Base-by-base conservation (phyloP, 805 yeast species). In the Saturnispora galanensis region DNA sequence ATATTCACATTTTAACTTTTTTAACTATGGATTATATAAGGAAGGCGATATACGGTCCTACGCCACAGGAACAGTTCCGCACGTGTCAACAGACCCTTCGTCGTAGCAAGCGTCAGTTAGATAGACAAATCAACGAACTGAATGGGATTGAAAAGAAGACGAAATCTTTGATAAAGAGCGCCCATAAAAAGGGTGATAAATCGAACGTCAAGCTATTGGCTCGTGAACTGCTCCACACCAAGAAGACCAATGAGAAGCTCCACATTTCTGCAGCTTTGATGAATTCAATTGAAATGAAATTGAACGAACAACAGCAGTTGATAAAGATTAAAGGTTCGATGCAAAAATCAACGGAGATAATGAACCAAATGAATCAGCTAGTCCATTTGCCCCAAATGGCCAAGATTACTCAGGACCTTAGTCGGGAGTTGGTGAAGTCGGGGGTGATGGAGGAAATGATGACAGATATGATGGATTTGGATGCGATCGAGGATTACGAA, bases 391-490 rank as follows among this genome's bases (percentile, higher is more conserved):
- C 97, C 0, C 88, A 83, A 52, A 64, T 93, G 43, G 78, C 79
- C 54, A 78, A 76, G 10, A 81, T 95, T 0, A 87, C 90, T 84
- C 82, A 82, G 56, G 94, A 83, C 53, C 66, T 93, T 46, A 84
- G 90, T 48, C 81, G 76, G 56, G 99, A 93, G 64, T 71, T 90
- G 54, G 79, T 84, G 77, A 84, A 81, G 62, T 76, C 84, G 10
- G 93, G 93, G 0, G 75, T 93, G 38, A 87, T 93, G 44, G 86
- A 85, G 52, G 98, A 93, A 59, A 93, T 93, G 97, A 81, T 89
- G 59, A 87, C 84, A 46, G 99, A 93, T 58, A 79, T 85, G 50
- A 69, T 90, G 48, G 97, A 89, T 48, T 64, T 70, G 41, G 64
- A 76, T 47, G 80, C 74, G 16, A 86, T 80, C 29, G 81, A 74